A percentile compares a stretch with the other conserved stretches of the same genome.
Evolutionary conservation across 2,329 filamentous ascomycete genomes (phyloP).

Genomic region (Neofusicoccum cordaticola): DNA sequence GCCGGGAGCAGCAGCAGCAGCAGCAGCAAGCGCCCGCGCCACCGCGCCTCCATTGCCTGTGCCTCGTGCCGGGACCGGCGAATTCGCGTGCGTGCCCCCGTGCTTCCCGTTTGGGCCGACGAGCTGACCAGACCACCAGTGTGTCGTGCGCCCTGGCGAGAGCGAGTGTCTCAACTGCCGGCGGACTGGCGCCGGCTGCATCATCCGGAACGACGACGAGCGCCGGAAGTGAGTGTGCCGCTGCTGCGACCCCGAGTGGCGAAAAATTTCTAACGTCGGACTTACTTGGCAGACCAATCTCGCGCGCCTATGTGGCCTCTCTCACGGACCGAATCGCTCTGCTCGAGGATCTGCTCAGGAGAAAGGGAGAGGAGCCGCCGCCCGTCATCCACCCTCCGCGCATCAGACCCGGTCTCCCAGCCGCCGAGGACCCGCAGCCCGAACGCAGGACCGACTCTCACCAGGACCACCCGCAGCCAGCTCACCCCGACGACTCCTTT

Average conservation of each 20-base stretch:
- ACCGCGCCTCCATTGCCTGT: slow-evolving; percentile 55
- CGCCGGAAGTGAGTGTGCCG: slow-evolving; percentile 47
- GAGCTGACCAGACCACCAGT: slow-evolving; percentile 38
- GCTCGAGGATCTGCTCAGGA: slow-evolving; percentile 52
- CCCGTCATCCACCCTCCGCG: slow-evolving; percentile 55
- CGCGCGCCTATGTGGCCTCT: slow-evolving; percentile 58
- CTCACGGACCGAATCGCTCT: slow-evolving; percentile 54
- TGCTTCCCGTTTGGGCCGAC: not conserved
- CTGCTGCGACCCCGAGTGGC: not conserved
- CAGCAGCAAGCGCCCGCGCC: slow-evolving; percentile 23
- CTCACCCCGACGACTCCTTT: slow-evolving; percentile 30
- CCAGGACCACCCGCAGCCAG: slow-evolving; percentile 26
- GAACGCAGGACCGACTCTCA: not conserved
- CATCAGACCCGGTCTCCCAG: slow-evolving; percentile 39
- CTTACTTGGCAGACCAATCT: slow-evolving; percentile 48
- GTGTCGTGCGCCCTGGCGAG: slow-evolving; percentile 54
- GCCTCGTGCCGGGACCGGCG: slow-evolving; percentile 50
- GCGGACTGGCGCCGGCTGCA: slow-evolving; percentile 49
- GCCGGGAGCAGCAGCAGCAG: not conserved
- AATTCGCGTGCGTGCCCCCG: slow-evolving; percentile 35
- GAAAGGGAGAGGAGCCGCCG: slow-evolving; percentile 50
- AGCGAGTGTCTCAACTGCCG: slow-evolving; percentile 54
- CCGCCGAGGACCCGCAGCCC: slow-evolving; percentile 27
- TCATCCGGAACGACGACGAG: slow-evolving; percentile 60
- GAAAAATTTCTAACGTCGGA: not conserved